Conservation (phyloP, 1,284 basidiomycete genomes). For the Golubevia sp. region DNA sequence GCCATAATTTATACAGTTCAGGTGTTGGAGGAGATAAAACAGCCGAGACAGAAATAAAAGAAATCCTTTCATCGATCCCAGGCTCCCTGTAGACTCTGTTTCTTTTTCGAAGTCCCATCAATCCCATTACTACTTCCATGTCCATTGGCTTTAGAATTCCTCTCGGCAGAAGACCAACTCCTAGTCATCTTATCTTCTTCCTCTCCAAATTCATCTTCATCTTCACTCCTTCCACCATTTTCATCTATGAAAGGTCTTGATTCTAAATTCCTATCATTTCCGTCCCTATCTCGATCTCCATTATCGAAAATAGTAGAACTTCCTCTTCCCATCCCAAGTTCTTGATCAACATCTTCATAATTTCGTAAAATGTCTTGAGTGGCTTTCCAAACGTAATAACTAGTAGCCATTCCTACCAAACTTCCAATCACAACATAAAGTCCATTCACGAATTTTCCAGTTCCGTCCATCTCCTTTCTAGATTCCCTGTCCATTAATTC, state of each 20-base stretch:
- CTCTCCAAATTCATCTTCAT: not conserved
- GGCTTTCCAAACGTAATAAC: not conserved
- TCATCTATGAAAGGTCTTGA: too few species aligned
- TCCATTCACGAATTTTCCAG: not conserved
- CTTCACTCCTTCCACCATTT: not conserved
- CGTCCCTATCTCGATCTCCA: not conserved
- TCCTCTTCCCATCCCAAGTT: not conserved
- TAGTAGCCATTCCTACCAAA: not conserved
- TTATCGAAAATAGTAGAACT: not conserved
- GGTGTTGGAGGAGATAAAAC: too few species aligned
- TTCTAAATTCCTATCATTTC: not conserved
- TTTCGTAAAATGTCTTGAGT: not conserved
- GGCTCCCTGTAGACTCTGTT: not conserved
- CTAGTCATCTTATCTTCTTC: not conserved
- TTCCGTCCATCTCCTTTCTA: not conserved
- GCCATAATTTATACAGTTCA: too few species aligned
- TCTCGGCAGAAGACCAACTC: too few species aligned
- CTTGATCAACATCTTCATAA: not conserved
- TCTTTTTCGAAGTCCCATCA: not conserved
- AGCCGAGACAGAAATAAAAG: not conserved
- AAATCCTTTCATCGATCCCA: not conserved
- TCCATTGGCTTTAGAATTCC: too few species aligned
- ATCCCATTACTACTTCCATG: not conserved
- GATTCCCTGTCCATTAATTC: constrained; percentile 32
- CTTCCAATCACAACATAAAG: not conserved